phyloP scores from a whole-genome alignment of 768 basidiomycete species.

The Heimioporus sp. region DNA sequence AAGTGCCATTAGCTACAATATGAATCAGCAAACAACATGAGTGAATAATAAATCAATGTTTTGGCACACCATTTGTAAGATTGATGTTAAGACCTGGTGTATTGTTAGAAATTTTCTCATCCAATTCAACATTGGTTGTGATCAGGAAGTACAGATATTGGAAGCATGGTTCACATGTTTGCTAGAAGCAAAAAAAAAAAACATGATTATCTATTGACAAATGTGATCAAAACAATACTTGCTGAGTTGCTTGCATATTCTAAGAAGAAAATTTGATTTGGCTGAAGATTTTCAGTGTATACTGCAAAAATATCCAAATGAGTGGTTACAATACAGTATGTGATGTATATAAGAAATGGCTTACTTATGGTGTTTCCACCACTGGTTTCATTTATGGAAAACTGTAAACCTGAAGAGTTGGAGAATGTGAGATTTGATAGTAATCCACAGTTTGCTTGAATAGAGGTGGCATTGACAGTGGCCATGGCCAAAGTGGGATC shows the following conservation, averaged over 20 bases:
- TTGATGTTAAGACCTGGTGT: not conserved
- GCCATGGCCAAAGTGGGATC: not conserved
- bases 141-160: slow-evolving; percentile 7
- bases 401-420: not conserved
- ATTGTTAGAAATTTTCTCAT: not conserved
- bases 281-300: no score
- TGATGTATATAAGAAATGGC: no score
- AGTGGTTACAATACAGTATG: no score
- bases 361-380: no score
- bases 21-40: not conserved
- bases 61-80: not conserved
- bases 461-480: slow-evolving; percentile 11
- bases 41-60: not conserved
- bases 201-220: no score
- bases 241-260: no score
- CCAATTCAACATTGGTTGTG: slow-evolving; percentile 7
- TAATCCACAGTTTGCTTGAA: slow-evolving; percentile 7
- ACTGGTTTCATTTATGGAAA: not conserved
- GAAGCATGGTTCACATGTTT: no score
- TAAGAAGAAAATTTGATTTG: no score
- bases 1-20: not conserved
- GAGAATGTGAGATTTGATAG: slow-evolving; percentile 5
- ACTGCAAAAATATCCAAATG: no score
- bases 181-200: no score
- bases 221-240: no score